Evolutionary conservation across 1,284 basidiomycete genomes (phyloP), one percentile per base, ranked within the genome.

Genomic region (Ustilago lituana): DNA sequence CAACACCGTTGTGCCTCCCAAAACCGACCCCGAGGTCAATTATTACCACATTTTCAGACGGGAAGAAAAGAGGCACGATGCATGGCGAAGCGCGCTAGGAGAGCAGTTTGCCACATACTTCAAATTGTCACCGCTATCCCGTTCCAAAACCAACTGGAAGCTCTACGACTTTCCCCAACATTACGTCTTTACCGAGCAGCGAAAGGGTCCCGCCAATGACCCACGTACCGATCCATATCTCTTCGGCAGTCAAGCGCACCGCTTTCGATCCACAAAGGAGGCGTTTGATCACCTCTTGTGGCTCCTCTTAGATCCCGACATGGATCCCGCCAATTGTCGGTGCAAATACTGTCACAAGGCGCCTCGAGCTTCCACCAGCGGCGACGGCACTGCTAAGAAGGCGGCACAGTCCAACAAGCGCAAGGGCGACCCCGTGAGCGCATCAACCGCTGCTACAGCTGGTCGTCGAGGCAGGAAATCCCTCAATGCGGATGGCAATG

Each of bases 291-390:
- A 77, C 32, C 26, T 71, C 6, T 23, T 60, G 12, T 76, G 66
- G 66, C 59, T 77, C 20, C n/a, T 77, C 17, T 22, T 32, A 19
- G 66, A 76, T 32, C 63, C 73, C 2, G 53, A 47, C 2, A 51
- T 73, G 52, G 40, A 74, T 17, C 19, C 7, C 1, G 37, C 33
- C n/a, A 66, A 66, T 20, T 77, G 75, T 27, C 17, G 29, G 1
- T 77, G 75, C 67, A 76, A 68, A 22, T 73, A 76, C 66, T 77
- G 75, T 48, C 29, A 46, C 45, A 70, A 61, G 38, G 43, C 27
- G 1, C 52, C 61, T 2, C 48, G 61, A 10, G 20, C 43, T 2
- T 51, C 64, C 12, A 39, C 35, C 3, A 53, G 45, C 10, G 50
- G 37, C 31, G 43, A 40, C n/a, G 37, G 19, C 5, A 53, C 55